Percentiles rank a stretch among this genome's conserved stretches.
These are phyloP conservation scores for Suhomyces atakaporum DNA, from an alignment of 1,139 yeast genomes.

Conservation along the genomic window DNA sequence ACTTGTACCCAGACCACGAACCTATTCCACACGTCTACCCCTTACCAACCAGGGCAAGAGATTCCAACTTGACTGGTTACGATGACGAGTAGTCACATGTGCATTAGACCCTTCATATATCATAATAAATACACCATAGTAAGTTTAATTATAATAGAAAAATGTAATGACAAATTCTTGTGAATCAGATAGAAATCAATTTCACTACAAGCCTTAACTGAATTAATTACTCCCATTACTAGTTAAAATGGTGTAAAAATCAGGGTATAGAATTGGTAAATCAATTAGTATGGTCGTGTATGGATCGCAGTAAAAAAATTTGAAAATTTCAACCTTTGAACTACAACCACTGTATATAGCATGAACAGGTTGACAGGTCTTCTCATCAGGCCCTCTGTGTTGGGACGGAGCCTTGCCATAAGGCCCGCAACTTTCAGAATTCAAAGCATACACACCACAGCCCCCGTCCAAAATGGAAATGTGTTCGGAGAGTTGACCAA, in stretches of 20 bases:
- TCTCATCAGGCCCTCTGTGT: constrained; percentile 6
- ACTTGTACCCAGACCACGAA: constrained; percentile 64
- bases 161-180: not conserved
- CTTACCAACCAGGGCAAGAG: constrained; percentile 59
- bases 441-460: constrained; percentile 12
- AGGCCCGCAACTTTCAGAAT: constrained; percentile 5
- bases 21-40: constrained; percentile 75
- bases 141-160: not conserved
- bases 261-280: too few species aligned
- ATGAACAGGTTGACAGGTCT: constrained; percentile 13
- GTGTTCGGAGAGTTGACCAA: constrained; percentile 34
- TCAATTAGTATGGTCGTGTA: constrained; percentile 11
- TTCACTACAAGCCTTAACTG: too few species aligned
- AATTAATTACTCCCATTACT: too few species aligned
- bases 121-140: too few species aligned
- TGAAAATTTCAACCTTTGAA: constrained; percentile 4
- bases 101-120: too few species aligned
- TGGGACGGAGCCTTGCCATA: constrained; percentile 6
- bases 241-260: too few species aligned
- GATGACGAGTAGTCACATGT: constrained; percentile 44
- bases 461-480: constrained; percentile 19
- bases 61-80: constrained; percentile 50
- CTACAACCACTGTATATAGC: constrained; percentile 9
- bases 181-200: not conserved
- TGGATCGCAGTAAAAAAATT: constrained; percentile 8